Base-by-base conservation (phyloP, 2,329 filamentous ascomycete species). In the Westerdykella ornata region DNA sequence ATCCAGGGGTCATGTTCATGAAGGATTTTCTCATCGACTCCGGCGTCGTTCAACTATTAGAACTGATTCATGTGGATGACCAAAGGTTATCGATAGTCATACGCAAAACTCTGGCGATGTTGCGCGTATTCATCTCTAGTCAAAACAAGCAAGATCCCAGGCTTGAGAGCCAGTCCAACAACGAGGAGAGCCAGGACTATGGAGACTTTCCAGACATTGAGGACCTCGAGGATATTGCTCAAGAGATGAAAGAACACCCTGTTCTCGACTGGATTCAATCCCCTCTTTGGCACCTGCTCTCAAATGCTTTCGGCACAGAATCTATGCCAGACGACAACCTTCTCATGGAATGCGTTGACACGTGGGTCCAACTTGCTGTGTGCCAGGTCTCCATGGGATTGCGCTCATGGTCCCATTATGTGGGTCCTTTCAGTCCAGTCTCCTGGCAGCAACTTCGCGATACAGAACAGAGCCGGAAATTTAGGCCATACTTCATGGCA, bases 151-250 rank as follows among this genome's bases (percentile, higher is more conserved):
- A 38, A 4, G 8, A 14, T 4, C 16, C 35, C 30, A 50, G 15
- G 48, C 63, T 38, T 41, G 37, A 28, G 32, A 54, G 68, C 18
- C 64, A 68, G 32, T 39, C 49, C 15, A 48, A 39, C 11, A 75
- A 70, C 41, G 78, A 81, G 39, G 80, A 82, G 39, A 82, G 78
- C 47, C 80, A 82, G 55, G 78, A 82, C 35, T 82, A 79, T 52
- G 78, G 78, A 20, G 77, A 79, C 44, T 77, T 73, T 65, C 66
- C 71, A 16, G 77, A 70, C 15, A 65, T 81, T 37, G 72, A 76
- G 42, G 72, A 74, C 30, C 54, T 63, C 5, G 61, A 65, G 22
- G 56, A 68, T 32, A 50, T 61, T 6, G 60, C 65, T 18, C 54
- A 63, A 19, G 18, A 37, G 26, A 42, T 12, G 30, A 41, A 36